Evolutionary conservation across 805 yeast genomes (phyloP), one percentile per base, ranked within the genome.

Genomic region (Tetrapisispora namnaoensis): DNA sequence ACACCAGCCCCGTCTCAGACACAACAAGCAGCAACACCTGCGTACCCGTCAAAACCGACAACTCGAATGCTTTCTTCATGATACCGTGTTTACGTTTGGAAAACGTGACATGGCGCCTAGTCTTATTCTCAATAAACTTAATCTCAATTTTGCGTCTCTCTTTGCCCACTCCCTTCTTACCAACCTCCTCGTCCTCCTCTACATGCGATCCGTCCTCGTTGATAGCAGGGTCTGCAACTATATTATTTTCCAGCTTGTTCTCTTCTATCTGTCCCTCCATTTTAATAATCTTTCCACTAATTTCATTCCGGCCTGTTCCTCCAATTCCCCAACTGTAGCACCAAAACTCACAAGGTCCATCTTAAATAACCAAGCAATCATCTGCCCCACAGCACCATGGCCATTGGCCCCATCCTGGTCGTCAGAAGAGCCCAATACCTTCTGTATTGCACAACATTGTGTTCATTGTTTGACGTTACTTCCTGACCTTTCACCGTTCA

Each of bases 81-180:
- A 91, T 90, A 57, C 99, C 99, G 39, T 96, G 97, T 71, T 90
- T 90, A 72, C 99, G 85, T 72, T 91, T 91, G 49, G 96, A 87
- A 62, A 91, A 91, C 30, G 98, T 91, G 60, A 91, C 93, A 70
- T 91, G 99, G 62, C 99, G 85, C 67, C 98, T 81, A 18, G 95
- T 86, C 72, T 91, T 91, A 70, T 91, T 97, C 72, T 90, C 95
- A 62, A 91, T 91, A 65, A 91, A 91, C 73, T 87, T 86, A 68
- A 91, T 91, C 68, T 91, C 98, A 61, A 91, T 91, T 70, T 91
- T 91, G 73, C 98, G 77, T 64, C 84, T 71, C 65, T 80, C 84
- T 55, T 80, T 71, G 9, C 35, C 42, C 5, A n/a, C n/a, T 16
- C 22, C n/a, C 11, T 18, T 35, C 30, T 37, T 37, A 14, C 45